Evolutionary conservation across 306 rosid species (phyloP), one percentile per base, ranked within the genome.

Genomic region (Canavalia gladiata): DNA sequence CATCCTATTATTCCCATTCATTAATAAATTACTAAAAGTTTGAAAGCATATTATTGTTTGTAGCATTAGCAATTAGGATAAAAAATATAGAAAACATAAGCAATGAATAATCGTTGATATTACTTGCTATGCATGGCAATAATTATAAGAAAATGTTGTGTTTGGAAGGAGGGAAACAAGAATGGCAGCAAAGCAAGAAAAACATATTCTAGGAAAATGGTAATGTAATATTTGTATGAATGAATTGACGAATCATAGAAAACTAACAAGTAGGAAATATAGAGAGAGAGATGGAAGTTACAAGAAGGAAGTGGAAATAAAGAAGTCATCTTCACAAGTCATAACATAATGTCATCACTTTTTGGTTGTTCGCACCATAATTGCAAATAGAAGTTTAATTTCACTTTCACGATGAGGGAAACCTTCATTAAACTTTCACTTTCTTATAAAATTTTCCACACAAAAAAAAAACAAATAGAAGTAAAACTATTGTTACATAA

Each of bases 141-240:
- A 18, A 18, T 18, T 18, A 18, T 18, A 18, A 9, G 29, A 67
- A 42, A 42, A 49, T 12, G 11, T 9, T 4, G 37, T 56, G 42
- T 52, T 45, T 46, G 73, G 67, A 7, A 51, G 12, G 55, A 66
- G 12, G 33, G 72, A 35, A 12, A 45, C 47, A 80, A 18, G 30
- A 54, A 77, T 66, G 4, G 72, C 7, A 62, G 45, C 5, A 35
- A 25, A 52, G 45, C 13, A 51, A 66, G 60, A 50, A 81, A 75
- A 57, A 68, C 30, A 60, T 76, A 67, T 72, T 49, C 50, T 0
- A 4, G 55, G 57, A 34, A 69, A 76, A 43, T 9, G 29, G n/a
- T 10, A 1, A 7, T 74, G 55, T 12, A n/a, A 49, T 29, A 8
- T 43, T 6, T 47, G 63, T 7, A 35, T 55, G 2, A 68, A 3